phyloP scores from a whole-genome alignment of 192 early-diverging fungal genomes.

The Geosiphon pyriformis region DNA sequence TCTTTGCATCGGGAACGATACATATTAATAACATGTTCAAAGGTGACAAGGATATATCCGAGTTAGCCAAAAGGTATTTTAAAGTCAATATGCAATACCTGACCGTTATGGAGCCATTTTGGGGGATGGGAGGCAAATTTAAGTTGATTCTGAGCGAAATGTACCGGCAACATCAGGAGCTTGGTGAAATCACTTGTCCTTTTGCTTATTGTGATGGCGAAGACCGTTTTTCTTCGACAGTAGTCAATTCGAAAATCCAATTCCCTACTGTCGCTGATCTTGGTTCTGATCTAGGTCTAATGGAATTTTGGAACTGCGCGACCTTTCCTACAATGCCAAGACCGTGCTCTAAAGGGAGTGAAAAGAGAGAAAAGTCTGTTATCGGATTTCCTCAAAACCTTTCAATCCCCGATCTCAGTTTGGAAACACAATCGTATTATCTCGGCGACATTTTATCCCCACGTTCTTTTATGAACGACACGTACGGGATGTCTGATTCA shows the following conservation, averaged over 20 bases:
- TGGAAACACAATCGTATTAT: not conserved
- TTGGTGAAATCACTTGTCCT: not conserved
- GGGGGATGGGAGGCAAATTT: constrained; percentile 51
- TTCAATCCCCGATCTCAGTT: not conserved
- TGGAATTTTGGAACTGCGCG: not conserved
- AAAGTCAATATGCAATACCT: constrained; percentile 39
- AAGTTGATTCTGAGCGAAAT: not conserved
- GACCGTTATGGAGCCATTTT: constrained; percentile 39
- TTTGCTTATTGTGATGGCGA: not conserved
- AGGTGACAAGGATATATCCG: constrained; percentile 28
- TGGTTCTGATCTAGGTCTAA: constrained; percentile 2
- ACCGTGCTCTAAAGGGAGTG: not conserved
- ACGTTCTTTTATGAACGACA: not conserved
- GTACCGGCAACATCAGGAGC: not conserved
- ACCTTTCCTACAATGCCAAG: not conserved
- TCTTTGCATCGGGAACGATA: constrained; percentile 48
- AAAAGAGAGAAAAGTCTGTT: not conserved
- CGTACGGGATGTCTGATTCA: not conserved
- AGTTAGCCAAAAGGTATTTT: constrained; percentile 36
- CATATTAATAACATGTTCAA: constrained; percentile 45
- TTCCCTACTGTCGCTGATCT: not conserved
- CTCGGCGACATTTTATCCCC: not conserved
- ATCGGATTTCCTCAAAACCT: not conserved
- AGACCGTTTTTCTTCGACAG: not conserved
- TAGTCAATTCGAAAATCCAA: not conserved